Base-by-base conservation (phyloP, 2,329 filamentous ascomycete genomes). In the Diaporthe amygdali region DNA sequence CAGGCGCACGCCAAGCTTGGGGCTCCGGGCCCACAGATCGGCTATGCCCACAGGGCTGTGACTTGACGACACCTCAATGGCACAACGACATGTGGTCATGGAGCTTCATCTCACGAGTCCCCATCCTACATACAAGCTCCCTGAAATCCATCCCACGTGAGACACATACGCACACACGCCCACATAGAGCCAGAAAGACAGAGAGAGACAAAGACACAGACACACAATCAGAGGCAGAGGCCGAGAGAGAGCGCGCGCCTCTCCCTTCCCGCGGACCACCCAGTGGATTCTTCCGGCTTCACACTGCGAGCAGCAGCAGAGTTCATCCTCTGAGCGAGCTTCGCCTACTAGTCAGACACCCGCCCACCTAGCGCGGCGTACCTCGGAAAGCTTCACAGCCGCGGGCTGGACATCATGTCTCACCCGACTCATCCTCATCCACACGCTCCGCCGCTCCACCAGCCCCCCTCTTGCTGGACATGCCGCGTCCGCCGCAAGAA, bases 381-480 rank as follows among this genome's bases (percentile, higher is more conserved):
- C 14, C 41, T 30, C 41, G 59, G 41, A 63, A 47, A 41, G 59
- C 59, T 17, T 30, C 59, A 63, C 27, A 63, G 59, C 59, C 41
- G 59, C 39, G 59, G 59, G 59, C 59, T 47, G 22, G 25, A 8
- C n/a, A 64, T 22, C 59, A 64, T 64, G 59, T 64, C 59, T 37
- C 47, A 64, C 59, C 47, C 59, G 59, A 30, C 44, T 1, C 30
- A 49, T n/a, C 59, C 59, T 27, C 59, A 49, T 5, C 32, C 30
- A 34, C 59, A 64, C 12, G 30, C n/a, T 7, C 41, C 41, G 59
- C 59, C 59, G n/a, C 52, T 71, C 41, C 63, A 61, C 32, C 64
- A 68, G 47, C 69, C 69, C 8, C 69, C 69, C 5, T 68, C 77
- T 56, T 82, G 81, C 67, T 82, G 79, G 81, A 82, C 80, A 2